These are phyloP conservation scores for Pelargonium citronellum DNA, from an alignment of 441 rosid species.

Conservation along the genomic window DNA sequence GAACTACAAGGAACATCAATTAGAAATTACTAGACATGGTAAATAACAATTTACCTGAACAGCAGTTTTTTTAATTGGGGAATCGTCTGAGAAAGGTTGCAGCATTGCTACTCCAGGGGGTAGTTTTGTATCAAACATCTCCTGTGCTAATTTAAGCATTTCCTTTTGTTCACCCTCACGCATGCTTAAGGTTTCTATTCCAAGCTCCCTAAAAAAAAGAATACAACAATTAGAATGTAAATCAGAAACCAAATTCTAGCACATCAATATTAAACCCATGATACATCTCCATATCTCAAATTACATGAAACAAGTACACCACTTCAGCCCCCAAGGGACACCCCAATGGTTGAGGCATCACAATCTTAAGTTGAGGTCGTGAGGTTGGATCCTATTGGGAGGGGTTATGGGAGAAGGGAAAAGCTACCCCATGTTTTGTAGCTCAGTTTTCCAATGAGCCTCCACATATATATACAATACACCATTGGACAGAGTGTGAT, in stretches of 20 bases:
- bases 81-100: conserved; percentile 86
- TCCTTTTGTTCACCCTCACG: conserved; percentile 67
- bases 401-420: neutral
- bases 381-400: too few species aligned
- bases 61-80: conserved; percentile 67
- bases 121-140: conserved; percentile 84
- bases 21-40: neutral
- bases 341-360: too few species aligned
- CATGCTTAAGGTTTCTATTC: conserved; percentile 55
- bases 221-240: neutral
- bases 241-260: neutral
- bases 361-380: too few species aligned
- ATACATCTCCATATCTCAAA: neutral
- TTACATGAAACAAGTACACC: neutral
- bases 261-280: neutral
- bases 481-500: neutral
- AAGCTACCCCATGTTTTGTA: too few species aligned
- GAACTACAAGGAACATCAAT: too few species aligned
- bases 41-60: conserved; percentile 48
- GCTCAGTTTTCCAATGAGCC: too few species aligned
- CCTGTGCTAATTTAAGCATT: conserved; percentile 66
- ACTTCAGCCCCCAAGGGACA: neutral
- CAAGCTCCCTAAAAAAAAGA: conserved; percentile 60
- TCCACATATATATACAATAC: too few species aligned
- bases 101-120: conserved; percentile 74